phyloP scores from a whole-genome alignment of 202 grass and related monocot genomes.

The Sporobolus alterniflorus region DNA sequence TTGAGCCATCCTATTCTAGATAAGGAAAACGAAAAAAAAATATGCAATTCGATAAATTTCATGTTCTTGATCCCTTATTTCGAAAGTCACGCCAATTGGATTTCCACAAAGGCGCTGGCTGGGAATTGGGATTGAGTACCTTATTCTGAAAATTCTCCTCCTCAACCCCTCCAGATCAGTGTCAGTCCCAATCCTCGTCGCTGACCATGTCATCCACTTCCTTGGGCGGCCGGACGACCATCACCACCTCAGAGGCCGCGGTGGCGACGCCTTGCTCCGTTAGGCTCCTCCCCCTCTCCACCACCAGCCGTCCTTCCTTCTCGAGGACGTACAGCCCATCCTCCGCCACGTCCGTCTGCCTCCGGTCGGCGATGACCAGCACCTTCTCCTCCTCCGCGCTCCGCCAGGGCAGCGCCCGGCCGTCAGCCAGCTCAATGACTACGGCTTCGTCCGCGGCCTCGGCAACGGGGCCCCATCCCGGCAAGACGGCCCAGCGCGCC shows the following conservation, averaged over 20 bases:
- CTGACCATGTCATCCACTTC: slow-evolving; percentile 63
- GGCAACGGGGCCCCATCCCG: slow-evolving; percentile 66
- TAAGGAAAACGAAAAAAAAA: too few species aligned
- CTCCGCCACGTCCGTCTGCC: slow-evolving; percentile 53
- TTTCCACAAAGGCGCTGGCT: too few species aligned
- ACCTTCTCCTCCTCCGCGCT: slow-evolving; percentile 52
- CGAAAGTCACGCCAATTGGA: too few species aligned
- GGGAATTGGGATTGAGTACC: too few species aligned
- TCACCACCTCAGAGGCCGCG: slow-evolving; percentile 52
- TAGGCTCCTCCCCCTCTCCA: slow-evolving; percentile 70
- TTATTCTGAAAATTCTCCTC: slow-evolving; percentile 13
- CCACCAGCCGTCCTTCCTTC: slow-evolving; percentile 61
- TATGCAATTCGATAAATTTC: too few species aligned
- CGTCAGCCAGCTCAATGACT: slow-evolving; percentile 70
- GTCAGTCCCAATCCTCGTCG: slow-evolving; percentile 82
- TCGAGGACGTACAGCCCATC: slow-evolving; percentile 64
- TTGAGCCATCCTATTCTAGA: too few species aligned
- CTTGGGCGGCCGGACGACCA: slow-evolving; percentile 75
- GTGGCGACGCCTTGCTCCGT: slow-evolving; percentile 35
- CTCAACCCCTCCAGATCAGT: slow-evolving; percentile 45
- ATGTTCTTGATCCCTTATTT: too few species aligned
- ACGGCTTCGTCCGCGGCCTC: slow-evolving; percentile 47
- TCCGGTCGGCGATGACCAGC: slow-evolving; percentile 65
- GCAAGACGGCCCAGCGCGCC: slow-evolving; percentile 81
- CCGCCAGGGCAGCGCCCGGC: slow-evolving; percentile 68